These are phyloP conservation scores for Metschnikowia baotianmanensis DNA, from an alignment of 805 yeast genomes.

Conservation along the genomic window DNA sequence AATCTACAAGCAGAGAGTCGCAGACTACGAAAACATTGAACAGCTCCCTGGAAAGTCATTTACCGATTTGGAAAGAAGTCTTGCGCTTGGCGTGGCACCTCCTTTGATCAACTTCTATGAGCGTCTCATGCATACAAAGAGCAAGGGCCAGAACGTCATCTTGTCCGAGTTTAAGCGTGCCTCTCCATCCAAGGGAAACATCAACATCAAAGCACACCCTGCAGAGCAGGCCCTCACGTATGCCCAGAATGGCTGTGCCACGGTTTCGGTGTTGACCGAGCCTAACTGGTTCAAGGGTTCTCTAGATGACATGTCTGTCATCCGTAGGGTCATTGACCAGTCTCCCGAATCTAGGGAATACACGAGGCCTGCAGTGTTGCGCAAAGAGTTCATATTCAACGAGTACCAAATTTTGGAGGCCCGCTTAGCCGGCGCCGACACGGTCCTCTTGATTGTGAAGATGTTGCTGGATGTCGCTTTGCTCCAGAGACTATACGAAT, in stretches of 20 bases:
- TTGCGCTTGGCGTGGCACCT: constrained; percentile 76
- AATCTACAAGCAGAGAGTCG: constrained; percentile 68
- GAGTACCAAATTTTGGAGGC: constrained; percentile 93
- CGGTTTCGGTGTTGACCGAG: constrained; percentile 92
- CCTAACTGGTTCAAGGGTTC: constrained; percentile 97
- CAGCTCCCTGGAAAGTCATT: constrained; percentile 68
- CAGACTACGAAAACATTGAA: constrained; percentile 57
- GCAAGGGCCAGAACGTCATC: constrained; percentile 48
- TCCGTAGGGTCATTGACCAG: constrained; percentile 65
- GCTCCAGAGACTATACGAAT: constrained; percentile 63
- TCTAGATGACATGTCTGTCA: constrained; percentile 71
- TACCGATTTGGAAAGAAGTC: constrained; percentile 59
- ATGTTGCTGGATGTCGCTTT: constrained; percentile 60
- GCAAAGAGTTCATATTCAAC: constrained; percentile 88
- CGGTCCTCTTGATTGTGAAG: constrained; percentile 88
- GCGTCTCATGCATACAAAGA: constrained; percentile 42
- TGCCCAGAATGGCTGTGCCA: constrained; percentile 79
- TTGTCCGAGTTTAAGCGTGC: constrained; percentile 94
- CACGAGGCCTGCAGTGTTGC: constrained; percentile 79
- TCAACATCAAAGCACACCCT: constrained; percentile 74
- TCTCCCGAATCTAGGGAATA: constrained; percentile 17
- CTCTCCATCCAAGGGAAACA: constrained; percentile 93
- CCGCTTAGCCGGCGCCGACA: constrained; percentile 91
- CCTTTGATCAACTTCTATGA: constrained; percentile 62
- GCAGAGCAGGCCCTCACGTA: constrained; percentile 75